Conservation (phyloP, 148 eudicot species). For the Diospyros lotus region DNA sequence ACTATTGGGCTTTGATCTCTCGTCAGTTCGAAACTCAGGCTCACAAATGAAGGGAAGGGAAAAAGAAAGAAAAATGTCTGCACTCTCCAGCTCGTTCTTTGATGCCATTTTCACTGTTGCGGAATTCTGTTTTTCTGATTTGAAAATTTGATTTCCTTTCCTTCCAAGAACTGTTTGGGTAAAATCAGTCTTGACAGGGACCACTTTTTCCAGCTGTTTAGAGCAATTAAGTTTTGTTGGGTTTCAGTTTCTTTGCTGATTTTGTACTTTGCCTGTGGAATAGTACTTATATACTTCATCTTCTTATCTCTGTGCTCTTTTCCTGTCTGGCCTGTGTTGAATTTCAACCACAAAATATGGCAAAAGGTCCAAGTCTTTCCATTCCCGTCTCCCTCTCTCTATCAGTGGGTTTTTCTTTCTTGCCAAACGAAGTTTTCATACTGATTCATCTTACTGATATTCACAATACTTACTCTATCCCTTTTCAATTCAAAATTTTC, state of each 20-base stretch:
- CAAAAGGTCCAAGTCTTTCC: not conserved
- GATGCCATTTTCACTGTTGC: not conserved
- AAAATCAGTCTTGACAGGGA: not conserved
- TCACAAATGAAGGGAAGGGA: no score
- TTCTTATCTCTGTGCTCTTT: not conserved
- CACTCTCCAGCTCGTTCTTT: not conserved
- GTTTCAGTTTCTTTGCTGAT: not conserved
- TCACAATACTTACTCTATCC: not conserved
- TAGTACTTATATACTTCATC: not conserved
- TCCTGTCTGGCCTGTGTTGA: not conserved
- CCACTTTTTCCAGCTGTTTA: not conserved
- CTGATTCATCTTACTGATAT: not conserved
- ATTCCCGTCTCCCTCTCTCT: not conserved
- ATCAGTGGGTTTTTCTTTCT: not conserved
- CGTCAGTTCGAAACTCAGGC: not conserved
- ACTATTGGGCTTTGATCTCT: not conserved
- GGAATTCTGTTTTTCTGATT: not conserved
- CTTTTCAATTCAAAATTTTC: not conserved
- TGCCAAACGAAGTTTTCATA: not conserved
- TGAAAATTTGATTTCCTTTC: not conserved
- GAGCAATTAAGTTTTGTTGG: slow-evolving; percentile 4
- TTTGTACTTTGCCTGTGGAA: not conserved
- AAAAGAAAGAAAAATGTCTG: no score
- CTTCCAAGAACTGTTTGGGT: not conserved
- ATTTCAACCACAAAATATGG: not conserved